A percentile compares a stretch with the other conserved stretches of the same genome.
Conservation (phyloP, 2,329 filamentous ascomycete species). For the Whalleya microplaca region DNA sequence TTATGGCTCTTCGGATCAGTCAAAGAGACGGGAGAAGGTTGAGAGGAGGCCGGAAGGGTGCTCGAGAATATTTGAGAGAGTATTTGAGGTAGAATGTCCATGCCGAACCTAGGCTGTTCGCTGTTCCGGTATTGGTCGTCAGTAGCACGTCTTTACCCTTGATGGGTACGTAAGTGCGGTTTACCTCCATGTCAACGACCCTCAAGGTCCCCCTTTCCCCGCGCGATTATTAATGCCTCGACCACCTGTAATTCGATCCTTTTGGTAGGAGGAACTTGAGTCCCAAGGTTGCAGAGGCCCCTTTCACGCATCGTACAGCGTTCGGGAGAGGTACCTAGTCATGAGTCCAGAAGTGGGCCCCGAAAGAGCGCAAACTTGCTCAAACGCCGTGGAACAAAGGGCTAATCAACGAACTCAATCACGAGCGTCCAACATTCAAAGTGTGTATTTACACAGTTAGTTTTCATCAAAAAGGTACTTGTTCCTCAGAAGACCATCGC, state of each 20-base stretch:
- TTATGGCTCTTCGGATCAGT: not conserved
- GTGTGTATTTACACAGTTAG: not conserved
- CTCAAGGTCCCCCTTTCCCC: constrained; percentile 24
- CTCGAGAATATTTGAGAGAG: not conserved
- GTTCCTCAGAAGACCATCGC: not conserved
- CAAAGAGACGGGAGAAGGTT: not conserved
- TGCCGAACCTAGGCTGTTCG: too few species aligned
- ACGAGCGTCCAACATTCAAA: not conserved
- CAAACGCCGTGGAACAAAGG: constrained; percentile 19
- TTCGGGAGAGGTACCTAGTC: not conserved
- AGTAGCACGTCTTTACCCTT: not conserved
- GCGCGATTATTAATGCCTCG: constrained; percentile 1
- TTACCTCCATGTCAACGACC: not conserved
- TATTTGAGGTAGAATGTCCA: not conserved
- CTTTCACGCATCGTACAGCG: not conserved
- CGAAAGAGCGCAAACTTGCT: constrained; percentile 39
- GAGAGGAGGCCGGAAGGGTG: not conserved
- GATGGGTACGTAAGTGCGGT: not conserved
- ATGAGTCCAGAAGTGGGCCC: constrained; percentile 14
- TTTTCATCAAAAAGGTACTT: not conserved
- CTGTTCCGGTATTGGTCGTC: too few species aligned
- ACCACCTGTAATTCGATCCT: too few species aligned
- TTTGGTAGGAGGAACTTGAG: too few species aligned
- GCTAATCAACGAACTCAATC: not conserved
- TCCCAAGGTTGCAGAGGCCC: too few species aligned